These are phyloP conservation scores for Aspergillus phoenicis DNA, from an alignment of 2,329 filamentous ascomycete species.

Conservation along the genomic window DNA sequence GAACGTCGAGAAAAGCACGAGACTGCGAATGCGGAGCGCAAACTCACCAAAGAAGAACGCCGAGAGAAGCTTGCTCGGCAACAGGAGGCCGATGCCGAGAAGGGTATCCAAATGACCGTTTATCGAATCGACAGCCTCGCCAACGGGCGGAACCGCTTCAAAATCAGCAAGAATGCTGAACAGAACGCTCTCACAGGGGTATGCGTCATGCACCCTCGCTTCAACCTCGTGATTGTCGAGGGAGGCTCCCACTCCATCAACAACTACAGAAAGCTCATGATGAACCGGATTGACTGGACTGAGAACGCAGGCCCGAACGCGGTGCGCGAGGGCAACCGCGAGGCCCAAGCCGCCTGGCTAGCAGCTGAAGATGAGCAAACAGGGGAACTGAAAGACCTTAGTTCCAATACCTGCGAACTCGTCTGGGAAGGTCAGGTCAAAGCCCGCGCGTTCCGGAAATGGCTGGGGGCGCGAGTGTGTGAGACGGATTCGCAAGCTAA, in stretches of 20 bases:
- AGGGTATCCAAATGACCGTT: slow-evolving; percentile 81
- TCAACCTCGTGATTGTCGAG: slow-evolving; percentile 89
- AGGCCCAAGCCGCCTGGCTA: slow-evolving; percentile 71
- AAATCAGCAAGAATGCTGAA: slow-evolving; percentile 89
- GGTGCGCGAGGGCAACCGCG: slow-evolving; percentile 59
- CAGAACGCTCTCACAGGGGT: slow-evolving; percentile 83
- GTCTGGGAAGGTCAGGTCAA: slow-evolving; percentile 93
- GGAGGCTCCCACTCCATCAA: slow-evolving; percentile 81
- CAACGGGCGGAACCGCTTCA: slow-evolving; percentile 91
- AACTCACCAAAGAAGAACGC: slow-evolving; percentile 83
- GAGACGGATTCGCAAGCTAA: slow-evolving; percentile 89
- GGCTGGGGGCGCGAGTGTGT: slow-evolving; percentile 80
- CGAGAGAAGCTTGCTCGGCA: slow-evolving; percentile 80
- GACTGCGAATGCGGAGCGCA: slow-evolving; percentile 76
- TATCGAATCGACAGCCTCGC: slow-evolving; percentile 89
- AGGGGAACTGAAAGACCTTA: slow-evolving; percentile 78
- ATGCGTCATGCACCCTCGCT: slow-evolving; percentile 87
- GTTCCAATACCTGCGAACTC: slow-evolving; percentile 76
- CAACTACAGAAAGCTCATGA: slow-evolving; percentile 89
- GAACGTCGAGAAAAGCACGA: slow-evolving; percentile 81
- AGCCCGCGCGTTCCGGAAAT: slow-evolving; percentile 77
- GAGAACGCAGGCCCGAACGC: slow-evolving; percentile 75
- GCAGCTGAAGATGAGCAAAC: slow-evolving; percentile 72
- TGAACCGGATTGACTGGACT: slow-evolving; percentile 91
- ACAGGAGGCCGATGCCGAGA: slow-evolving; percentile 83